Conservation (phyloP, 2,329 filamentous ascomycete species). For the Parafenestella ontariensis region DNA sequence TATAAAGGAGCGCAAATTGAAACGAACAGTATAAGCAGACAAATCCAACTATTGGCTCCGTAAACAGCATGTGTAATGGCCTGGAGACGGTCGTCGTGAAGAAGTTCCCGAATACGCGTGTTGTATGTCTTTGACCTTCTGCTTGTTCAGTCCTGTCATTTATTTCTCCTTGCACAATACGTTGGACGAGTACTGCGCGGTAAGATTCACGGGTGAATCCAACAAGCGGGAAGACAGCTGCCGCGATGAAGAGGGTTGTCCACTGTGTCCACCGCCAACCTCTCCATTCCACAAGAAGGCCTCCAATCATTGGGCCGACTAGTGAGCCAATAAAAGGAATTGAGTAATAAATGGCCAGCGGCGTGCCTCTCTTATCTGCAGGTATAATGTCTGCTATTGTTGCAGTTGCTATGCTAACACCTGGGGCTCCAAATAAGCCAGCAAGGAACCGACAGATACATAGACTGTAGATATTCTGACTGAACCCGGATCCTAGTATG, state of each 20-base stretch:
- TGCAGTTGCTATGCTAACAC: conserved; percentile 49
- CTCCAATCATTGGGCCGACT: conserved; percentile 50
- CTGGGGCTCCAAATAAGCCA: conserved; percentile 39
- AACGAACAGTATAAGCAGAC: conserved; percentile 31
- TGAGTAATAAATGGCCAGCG: conserved; percentile 42
- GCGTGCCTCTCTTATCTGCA: conserved; percentile 36
- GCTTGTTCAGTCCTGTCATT: not conserved
- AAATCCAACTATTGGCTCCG: conserved; percentile 32
- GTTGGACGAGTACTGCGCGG: conserved; percentile 33
- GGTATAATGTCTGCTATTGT: conserved; percentile 48
- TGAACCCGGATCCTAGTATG: conserved; percentile 51
- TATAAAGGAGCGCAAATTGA: conserved; percentile 32
- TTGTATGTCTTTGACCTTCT: too few species aligned
- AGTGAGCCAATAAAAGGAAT: conserved; percentile 48
- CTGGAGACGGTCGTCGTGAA: conserved; percentile 1
- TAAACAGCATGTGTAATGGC: conserved; percentile 46
- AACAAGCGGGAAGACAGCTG: conserved; percentile 42
- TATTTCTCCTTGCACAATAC: not conserved
- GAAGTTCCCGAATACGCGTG: not conserved
- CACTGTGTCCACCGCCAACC: conserved; percentile 52
- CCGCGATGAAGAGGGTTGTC: conserved; percentile 50
- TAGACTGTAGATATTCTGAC: conserved; percentile 72
- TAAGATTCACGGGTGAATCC: conserved; percentile 61
- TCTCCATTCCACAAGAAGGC: conserved; percentile 46
- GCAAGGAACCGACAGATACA: conserved; percentile 68